Evolutionary conservation across 1,284 basidiomycete genomes (phyloP).

Genomic region (Inonotus hispidus): DNA sequence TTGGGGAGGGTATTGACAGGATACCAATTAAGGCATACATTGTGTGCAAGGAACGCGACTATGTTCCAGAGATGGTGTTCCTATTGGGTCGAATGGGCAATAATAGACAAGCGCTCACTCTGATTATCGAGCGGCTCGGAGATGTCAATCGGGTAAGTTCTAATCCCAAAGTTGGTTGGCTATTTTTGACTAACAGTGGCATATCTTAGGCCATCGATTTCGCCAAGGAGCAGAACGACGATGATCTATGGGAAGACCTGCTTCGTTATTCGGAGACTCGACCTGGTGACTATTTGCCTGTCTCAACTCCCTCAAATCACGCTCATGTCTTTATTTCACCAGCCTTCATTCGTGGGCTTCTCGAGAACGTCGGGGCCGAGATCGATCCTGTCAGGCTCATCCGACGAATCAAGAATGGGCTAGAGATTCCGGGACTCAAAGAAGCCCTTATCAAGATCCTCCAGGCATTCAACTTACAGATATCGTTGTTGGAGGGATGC

Average conservation of each 20-base stretch:
- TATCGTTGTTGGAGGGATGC: slow-evolving; percentile 86
- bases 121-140: slow-evolving; percentile 93
- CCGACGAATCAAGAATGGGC: slow-evolving; percentile 88
- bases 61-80: slow-evolving; percentile 97
- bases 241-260: slow-evolving; percentile 97
- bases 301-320: neutral
- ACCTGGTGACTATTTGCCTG: slow-evolving; percentile 50
- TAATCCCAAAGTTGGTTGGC: neutral
- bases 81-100: slow-evolving; percentile 96
- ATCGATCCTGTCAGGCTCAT: slow-evolving; percentile 95
- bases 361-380: slow-evolving; percentile 95
- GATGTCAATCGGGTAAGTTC: slow-evolving; percentile 79
- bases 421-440: slow-evolving; percentile 94
- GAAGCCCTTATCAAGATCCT: slow-evolving; percentile 94
- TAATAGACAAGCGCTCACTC: slow-evolving; percentile 88
- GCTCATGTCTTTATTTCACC: slow-evolving; percentile 10
- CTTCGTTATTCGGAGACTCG: slow-evolving; percentile 91
- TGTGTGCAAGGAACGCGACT: slow-evolving; percentile 79
- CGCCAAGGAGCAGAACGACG: slow-evolving; percentile 94
- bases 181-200: neutral
- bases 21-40: slow-evolving; percentile 67
- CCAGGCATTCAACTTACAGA: slow-evolving; percentile 90
- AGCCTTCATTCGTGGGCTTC: slow-evolving; percentile 91
- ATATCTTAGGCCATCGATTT: slow-evolving; percentile 86
- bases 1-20: neutral